Evolutionary conservation across 2,329 filamentous ascomycete species (phyloP).

Genomic region (Phoma sp.): DNA sequence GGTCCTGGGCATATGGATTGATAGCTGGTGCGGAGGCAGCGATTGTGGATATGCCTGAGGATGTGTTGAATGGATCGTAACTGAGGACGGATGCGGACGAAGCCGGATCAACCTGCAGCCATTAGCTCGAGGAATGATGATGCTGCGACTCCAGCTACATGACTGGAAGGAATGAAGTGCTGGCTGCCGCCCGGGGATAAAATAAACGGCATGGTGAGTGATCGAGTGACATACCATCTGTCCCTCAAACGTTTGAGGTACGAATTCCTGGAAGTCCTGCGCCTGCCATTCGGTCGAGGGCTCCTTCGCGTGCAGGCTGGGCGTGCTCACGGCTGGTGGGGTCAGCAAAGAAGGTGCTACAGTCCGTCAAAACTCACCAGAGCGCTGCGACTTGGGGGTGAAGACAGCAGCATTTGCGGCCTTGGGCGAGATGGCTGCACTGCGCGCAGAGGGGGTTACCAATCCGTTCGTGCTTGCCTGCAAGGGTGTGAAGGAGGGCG

Average conservation of each 20-base stretch:
- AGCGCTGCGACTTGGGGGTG: conserved; percentile 68
- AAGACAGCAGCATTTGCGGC: conserved; percentile 89
- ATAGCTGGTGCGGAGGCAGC: conserved; percentile 49
- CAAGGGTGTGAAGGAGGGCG: conserved; percentile 88
- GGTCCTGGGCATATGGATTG: conserved; percentile 79
- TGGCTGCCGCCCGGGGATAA: neutral
- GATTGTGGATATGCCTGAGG: conserved; percentile 43
- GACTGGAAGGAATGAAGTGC: neutral
- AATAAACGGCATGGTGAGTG: neutral
- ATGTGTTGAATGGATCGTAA: conserved; percentile 56
- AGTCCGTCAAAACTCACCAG: conserved; percentile 43
- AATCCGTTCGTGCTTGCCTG: conserved; percentile 57
- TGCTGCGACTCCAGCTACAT: neutral
- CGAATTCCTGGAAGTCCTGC: conserved; percentile 60
- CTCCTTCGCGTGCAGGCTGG: conserved; percentile 55
- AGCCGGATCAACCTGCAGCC: conserved; percentile 42
- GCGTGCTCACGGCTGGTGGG: conserved; percentile 50
- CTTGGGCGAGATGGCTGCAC: conserved; percentile 83
- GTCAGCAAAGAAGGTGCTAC: conserved; percentile 22
- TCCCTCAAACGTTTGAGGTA: conserved; percentile 63
- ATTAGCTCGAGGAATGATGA: neutral
- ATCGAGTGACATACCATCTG: conserved; percentile 59
- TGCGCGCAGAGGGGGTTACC: conserved; percentile 63
- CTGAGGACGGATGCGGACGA: conserved; percentile 42
- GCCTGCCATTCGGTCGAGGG: conserved; percentile 57